These are phyloP conservation scores for Eucalyptus virginea DNA, from an alignment of 345 rosid genomes.

Conservation along the genomic window DNA sequence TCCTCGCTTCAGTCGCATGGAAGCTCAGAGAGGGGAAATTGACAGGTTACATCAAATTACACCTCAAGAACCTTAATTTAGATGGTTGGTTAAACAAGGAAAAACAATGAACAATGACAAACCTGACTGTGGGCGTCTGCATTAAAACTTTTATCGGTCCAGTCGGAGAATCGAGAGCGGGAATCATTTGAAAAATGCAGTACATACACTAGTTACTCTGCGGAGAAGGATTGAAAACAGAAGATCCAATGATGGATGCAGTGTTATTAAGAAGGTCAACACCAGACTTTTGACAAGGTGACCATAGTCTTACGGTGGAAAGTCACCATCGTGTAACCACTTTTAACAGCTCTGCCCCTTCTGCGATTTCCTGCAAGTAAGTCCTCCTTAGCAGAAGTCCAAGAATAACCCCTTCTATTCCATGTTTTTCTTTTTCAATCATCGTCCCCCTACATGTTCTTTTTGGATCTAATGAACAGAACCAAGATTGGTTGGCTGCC, in stretches of 20 bases:
- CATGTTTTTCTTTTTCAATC: not conserved
- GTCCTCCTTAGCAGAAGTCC: not conserved
- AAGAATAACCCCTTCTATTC: not conserved
- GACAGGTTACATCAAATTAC: not conserved
- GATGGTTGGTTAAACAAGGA: not conserved
- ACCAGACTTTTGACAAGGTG: not conserved
- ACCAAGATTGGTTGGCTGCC: not conserved
- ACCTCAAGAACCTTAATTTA: not conserved
- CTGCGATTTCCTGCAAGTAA: not conserved
- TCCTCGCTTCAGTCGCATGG: not conserved
- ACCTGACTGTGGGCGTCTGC: not conserved
- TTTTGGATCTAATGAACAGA: not conserved
- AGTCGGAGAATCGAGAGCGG: not conserved
- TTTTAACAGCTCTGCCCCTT: not conserved
- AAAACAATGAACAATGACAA: not conserved
- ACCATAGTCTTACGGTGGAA: not conserved
- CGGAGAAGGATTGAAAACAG: not conserved
- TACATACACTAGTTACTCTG: not conserved
- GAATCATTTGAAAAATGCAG: not conserved
- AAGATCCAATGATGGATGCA: not conserved
- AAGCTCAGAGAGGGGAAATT: not conserved
- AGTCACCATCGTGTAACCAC: not conserved
- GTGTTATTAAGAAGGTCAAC: not conserved
- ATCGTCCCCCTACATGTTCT: not conserved
- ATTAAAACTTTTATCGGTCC: not conserved